Evolutionary conservation across 1,139 yeast species (phyloP), one percentile per base, ranked within the genome.

Genomic region (Debaryomyces robertsiae): DNA sequence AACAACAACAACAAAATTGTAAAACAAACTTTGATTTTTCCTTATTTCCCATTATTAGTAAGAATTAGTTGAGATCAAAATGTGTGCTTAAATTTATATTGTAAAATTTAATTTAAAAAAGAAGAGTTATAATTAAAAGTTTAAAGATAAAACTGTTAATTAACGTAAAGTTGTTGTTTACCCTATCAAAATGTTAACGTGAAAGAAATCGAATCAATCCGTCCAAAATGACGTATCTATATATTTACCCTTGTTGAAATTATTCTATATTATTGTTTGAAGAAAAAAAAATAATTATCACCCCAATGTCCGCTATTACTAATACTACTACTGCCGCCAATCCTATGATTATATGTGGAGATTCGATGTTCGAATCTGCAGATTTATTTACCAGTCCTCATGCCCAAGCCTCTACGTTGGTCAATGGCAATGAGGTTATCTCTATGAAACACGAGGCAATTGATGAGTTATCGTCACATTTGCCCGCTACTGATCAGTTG

Each of bases 61-160:
- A 27, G 19, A 41, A 19, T 46, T 40, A 38, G 32, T 41, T 37
- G 32, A 39, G 40, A 41, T 42, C 42, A 48, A 60, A 52, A 65
- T 65, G 71, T 63, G 65, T 61, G 67, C 67, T 55, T 65, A 65
- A 65, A 63, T 59, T 53, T 38, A 45, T 48, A 6, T 46, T 43
- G 37, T 40, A 33, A 40, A 30, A 29, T 41, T 39, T 35, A 27
- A 36, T 32, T 31, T 35, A 17, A 27, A 36, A 25, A 36, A 29
- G 37, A 29, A 37, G 33, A 36, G 33, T 30, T 30, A 36, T 32
- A 39, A 33, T 38, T 39, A 40, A 40, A 34, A 38, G 41, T 42
- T 42, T 40, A 24, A 30, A 36, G 24, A 19, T 24, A 42, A 31
- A 48, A 49, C 44, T 43, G 39, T 47, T 49, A 45, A 48, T 46